Percentiles rank a stretch among this genome's conserved stretches.
Conservation (phyloP, 208 protist genomes). For the Wallacemonas sp. region DNA sequence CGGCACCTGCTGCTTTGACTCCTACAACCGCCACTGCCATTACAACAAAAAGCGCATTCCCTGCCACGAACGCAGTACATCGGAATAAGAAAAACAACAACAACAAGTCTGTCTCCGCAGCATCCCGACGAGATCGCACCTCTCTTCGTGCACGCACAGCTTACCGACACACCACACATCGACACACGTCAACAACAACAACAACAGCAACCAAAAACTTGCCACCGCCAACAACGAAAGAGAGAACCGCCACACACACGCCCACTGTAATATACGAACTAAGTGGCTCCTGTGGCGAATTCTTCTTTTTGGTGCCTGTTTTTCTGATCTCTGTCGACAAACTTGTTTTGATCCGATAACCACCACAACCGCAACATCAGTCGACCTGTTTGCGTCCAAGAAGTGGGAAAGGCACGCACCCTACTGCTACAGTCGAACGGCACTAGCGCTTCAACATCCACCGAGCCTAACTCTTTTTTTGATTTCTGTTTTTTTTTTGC, state of each 20-base stretch:
- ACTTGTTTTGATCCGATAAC: too few species aligned
- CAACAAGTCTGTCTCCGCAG: background rate
- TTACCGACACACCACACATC: background rate
- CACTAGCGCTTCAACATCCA: too few species aligned
- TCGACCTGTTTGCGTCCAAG: too few species aligned
- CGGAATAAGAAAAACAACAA: background rate
- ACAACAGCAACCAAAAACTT: background rate
- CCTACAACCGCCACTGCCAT: too few species aligned
- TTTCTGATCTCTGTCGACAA: background rate
- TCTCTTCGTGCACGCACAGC: background rate
- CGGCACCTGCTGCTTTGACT: too few species aligned
- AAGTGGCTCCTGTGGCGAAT: too few species aligned
- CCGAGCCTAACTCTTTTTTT: constrained; percentile 4
- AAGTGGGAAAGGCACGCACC: too few species aligned
- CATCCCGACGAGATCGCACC: background rate
- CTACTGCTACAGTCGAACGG: too few species aligned
- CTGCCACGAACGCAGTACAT: constrained; percentile 5
- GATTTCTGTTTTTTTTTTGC: constrained; percentile 4
- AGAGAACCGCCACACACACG: too few species aligned
- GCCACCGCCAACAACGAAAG: background rate
- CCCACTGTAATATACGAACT: too few species aligned
- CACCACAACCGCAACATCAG: too few species aligned
- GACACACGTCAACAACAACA: background rate
- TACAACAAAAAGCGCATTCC: background rate
- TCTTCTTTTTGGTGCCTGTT: constrained; percentile 6